Evolutionary conservation across 169 alveolate genomes (phyloP).

Genomic region (Toxoplasma gondii): DNA sequence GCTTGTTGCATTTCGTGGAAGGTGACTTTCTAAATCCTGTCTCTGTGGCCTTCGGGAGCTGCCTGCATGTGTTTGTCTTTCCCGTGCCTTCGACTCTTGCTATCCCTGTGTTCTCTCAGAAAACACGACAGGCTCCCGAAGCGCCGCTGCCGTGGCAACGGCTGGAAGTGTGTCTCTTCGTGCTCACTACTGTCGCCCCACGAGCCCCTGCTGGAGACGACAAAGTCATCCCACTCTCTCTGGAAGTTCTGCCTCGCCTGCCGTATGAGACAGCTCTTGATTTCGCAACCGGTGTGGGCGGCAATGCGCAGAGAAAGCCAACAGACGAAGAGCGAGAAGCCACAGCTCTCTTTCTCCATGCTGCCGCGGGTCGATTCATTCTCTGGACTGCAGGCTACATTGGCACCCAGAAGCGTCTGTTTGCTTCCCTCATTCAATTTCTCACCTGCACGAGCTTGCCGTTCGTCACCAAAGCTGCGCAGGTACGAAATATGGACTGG

Average conservation of each 20-base stretch:
- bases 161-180: constrained; percentile 25
- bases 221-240: constrained; percentile 26
- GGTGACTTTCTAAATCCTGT: too few species aligned
- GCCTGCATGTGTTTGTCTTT: too few species aligned
- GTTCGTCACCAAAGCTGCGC: constrained; percentile 29
- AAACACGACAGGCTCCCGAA: too few species aligned
- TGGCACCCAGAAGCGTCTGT: constrained; percentile 42
- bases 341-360: constrained; percentile 33
- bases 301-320: neutral
- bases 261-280: constrained; percentile 11
- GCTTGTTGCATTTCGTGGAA: too few species aligned
- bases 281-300: neutral
- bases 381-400: constrained; percentile 58
- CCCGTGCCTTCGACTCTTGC: too few species aligned
- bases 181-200: constrained; percentile 28
- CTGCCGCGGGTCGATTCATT: constrained; percentile 53
- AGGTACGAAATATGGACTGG: neutral
- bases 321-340: constrained; percentile 23
- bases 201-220: neutral
- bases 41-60: too few species aligned
- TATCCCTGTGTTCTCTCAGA: too few species aligned
- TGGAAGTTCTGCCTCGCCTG: constrained; percentile 60
- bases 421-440: constrained; percentile 54
- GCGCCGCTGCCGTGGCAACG: constrained; percentile 9
- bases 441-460: constrained; percentile 31